phyloP scores from a whole-genome alignment of 305 asterid genomes.

The Nicotiana rustica region DNA sequence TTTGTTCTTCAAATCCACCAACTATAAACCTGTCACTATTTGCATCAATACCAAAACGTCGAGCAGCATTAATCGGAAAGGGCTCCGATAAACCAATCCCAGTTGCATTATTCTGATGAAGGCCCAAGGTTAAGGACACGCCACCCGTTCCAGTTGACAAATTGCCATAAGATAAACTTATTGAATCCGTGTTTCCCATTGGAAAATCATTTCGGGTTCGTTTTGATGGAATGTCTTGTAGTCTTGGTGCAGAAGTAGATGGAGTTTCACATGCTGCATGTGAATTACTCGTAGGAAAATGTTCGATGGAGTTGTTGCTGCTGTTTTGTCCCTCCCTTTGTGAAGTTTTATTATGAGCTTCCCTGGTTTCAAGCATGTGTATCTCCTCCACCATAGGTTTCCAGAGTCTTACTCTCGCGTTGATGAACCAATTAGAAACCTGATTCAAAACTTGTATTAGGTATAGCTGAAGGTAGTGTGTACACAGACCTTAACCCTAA shows the following conservation, averaged over 20 bases:
- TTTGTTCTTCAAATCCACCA: constrained; percentile 62
- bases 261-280: constrained; percentile 45
- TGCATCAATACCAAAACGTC: constrained; percentile 74
- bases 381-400: constrained; percentile 45
- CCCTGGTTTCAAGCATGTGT: constrained; percentile 37
- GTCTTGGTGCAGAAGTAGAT: constrained; percentile 53
- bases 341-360: constrained; percentile 46
- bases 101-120: constrained; percentile 58
- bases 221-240: constrained; percentile 59
- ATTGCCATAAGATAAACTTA: constrained; percentile 51
- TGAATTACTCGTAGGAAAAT: constrained; percentile 43
- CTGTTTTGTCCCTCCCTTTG: constrained; percentile 46
- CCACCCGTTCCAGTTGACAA: constrained; percentile 47
- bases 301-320: constrained; percentile 40
- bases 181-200: constrained; percentile 43
- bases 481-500: too few relatives aligned
- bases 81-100: constrained; percentile 62
- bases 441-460: background rate
- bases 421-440: constrained; percentile 45
- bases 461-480: background rate
- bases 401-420: constrained; percentile 41
- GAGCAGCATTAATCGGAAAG: constrained; percentile 77
- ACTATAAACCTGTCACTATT: constrained; percentile 55
- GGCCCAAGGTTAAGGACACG: constrained; percentile 85
- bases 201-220: constrained; percentile 50